Percentiles rank a stretch among this genome's conserved stretches.
phyloP scores from a whole-genome alignment of 768 basidiomycete species.

The Pleurotus giganteus region DNA sequence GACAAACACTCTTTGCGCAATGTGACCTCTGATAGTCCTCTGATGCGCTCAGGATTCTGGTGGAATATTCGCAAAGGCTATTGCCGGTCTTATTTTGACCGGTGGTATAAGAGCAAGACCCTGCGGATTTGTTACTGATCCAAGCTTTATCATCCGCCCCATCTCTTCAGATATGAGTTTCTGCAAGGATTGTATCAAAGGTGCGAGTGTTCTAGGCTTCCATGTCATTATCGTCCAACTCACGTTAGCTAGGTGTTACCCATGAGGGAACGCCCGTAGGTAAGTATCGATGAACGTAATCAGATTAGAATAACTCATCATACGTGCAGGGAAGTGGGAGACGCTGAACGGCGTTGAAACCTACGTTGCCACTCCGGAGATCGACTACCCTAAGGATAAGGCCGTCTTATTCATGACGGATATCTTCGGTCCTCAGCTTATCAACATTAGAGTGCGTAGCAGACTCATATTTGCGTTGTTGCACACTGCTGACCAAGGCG shows the following conservation, averaged over 20 bases:
- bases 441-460: conserved; percentile 24
- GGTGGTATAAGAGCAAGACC: conserved; percentile 1
- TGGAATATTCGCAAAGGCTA: background rate
- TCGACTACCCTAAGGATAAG: conserved; percentile 41
- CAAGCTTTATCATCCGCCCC: background rate
- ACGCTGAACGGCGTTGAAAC: conserved; percentile 32
- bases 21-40: conserved; percentile 2
- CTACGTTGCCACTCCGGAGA: conserved; percentile 42
- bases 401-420: conserved; percentile 44
- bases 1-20: background rate
- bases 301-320: background rate
- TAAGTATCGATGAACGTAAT: conserved; percentile 9
- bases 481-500: background rate
- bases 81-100: background rate
- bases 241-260: conserved; percentile 26
- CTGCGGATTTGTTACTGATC: background rate
- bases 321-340: conserved; percentile 32
- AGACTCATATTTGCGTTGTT: too few species aligned
- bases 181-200: conserved; percentile 45
- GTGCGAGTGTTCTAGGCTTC: conserved; percentile 20
- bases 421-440: conserved; percentile 35
- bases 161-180: conserved; percentile 38
- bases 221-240: background rate
- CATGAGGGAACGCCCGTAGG: conserved; percentile 37
- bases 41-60: background rate